phyloP scores from a whole-genome alignment of 257 asterid genomes.

The Ajuga chamaepitys region DNA sequence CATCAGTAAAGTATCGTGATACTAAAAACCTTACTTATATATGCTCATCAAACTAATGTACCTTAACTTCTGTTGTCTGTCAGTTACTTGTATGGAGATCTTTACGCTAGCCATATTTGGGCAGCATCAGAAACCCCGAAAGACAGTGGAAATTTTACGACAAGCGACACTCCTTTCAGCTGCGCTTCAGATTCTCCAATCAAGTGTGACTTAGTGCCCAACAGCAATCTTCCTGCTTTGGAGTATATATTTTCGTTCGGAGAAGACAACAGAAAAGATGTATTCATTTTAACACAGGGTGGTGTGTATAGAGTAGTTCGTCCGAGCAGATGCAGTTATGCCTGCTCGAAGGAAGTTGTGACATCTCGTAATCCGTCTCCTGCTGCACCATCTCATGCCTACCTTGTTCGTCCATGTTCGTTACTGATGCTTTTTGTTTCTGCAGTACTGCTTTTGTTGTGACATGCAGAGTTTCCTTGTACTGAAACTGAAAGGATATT shows the following conservation, averaged over 20 bases:
- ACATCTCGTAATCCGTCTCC: conserved; percentile 23
- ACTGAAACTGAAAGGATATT: background rate
- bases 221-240: conserved; percentile 63
- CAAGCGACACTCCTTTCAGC: conserved; percentile 45
- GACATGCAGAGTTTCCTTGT: conserved; percentile 6
- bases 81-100: conserved; percentile 89
- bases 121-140: conserved; percentile 69
- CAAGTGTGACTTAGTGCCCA: conserved; percentile 57
- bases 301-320: conserved; percentile 86
- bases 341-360: conserved; percentile 67
- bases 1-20: too few species aligned
- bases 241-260: conserved; percentile 73
- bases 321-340: conserved; percentile 80
- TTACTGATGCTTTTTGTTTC: conserved; percentile 27
- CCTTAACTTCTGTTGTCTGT: conserved; percentile 7
- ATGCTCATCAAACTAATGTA: background rate
- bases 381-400: conserved; percentile 37
- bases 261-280: conserved; percentile 68
- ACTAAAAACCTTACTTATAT: background rate
- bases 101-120: conserved; percentile 68
- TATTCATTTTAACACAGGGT: conserved; percentile 49
- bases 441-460: conserved; percentile 29
- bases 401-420: conserved; percentile 20
- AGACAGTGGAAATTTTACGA: conserved; percentile 74
- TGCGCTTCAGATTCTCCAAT: conserved; percentile 84